These are phyloP conservation scores for Gnetum montanum DNA, from an alignment of 75 land plant species.

Conservation along the genomic window DNA sequence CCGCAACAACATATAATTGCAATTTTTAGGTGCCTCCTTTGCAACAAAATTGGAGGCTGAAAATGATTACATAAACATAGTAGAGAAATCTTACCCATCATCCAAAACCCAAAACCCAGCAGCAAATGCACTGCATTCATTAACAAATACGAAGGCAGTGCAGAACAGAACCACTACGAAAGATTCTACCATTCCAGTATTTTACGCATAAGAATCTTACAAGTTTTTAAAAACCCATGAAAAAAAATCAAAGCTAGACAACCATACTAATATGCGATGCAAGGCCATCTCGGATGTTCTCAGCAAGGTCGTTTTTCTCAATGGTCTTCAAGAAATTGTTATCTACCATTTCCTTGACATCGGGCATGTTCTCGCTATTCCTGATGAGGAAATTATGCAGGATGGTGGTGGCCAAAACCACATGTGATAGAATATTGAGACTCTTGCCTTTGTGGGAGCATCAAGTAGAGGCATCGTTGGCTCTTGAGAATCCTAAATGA, in stretches of 20 bases:
- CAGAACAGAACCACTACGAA: too few species aligned
- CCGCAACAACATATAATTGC: too few species aligned
- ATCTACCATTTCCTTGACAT: slow-evolving; percentile 9
- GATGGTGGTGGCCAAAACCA: slow-evolving; percentile 45
- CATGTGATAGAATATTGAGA: slow-evolving; percentile 32
- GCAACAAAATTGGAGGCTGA: too few species aligned
- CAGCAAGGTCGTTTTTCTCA: slow-evolving; percentile 20
- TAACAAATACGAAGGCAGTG: too few species aligned
- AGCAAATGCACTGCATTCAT: too few species aligned
- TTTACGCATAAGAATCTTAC: too few species aligned
- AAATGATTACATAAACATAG: too few species aligned
- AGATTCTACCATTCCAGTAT: too few species aligned
- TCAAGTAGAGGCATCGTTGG: slow-evolving; percentile 47
- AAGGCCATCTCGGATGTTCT: slow-evolving; percentile 33
- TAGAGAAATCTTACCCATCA: too few species aligned
- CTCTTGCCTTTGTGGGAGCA: slow-evolving; percentile 32
- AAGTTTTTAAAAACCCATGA: not conserved
- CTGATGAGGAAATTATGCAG: slow-evolving; percentile 63
- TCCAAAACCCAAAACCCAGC: too few species aligned
- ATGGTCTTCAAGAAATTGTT: slow-evolving; percentile 18
- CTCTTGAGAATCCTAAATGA: slow-evolving; percentile 38
- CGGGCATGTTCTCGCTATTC: slow-evolving; percentile 31
- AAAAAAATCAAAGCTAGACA: not conserved
- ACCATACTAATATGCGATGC: slow-evolving; percentile 24
- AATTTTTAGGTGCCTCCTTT: too few species aligned